Conservation (phyloP, 345 rosid species). For the Lepidium sativum region DNA sequence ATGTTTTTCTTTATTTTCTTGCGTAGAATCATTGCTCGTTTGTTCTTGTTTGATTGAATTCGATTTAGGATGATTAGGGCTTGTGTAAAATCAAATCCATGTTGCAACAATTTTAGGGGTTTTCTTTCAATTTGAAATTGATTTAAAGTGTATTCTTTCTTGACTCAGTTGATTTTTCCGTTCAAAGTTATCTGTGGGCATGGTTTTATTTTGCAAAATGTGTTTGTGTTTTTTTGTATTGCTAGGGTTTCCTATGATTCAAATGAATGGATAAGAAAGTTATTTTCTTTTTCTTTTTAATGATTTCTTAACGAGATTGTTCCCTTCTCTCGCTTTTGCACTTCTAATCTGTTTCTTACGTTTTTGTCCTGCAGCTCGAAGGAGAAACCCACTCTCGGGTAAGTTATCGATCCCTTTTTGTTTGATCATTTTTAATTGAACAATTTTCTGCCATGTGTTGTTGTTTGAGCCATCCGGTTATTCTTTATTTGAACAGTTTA, state of each 20-base stretch:
- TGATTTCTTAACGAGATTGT: neutral
- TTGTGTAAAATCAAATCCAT: neutral
- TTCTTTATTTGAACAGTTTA: neutral
- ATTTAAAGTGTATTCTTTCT: neutral
- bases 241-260: neutral
- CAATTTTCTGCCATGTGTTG: neutral
- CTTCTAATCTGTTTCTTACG: neutral
- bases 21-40: neutral
- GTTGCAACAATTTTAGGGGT: neutral
- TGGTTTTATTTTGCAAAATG: neutral
- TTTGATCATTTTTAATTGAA: neutral
- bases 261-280: neutral
- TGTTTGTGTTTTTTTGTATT: no score
- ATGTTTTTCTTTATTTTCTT: neutral
- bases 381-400: constrained; percentile 98
- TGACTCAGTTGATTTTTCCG: neutral
- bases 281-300: neutral
- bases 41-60: neutral
- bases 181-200: neutral
- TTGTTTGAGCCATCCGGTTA: neutral
- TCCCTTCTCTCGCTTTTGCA: neutral
- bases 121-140: neutral
- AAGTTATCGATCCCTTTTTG: constrained; percentile 6
- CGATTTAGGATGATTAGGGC: neutral
- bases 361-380: constrained; percentile 56